Conservation (phyloP, 345 rosid genomes). For the Eucalyptus leucophloia region DNA sequence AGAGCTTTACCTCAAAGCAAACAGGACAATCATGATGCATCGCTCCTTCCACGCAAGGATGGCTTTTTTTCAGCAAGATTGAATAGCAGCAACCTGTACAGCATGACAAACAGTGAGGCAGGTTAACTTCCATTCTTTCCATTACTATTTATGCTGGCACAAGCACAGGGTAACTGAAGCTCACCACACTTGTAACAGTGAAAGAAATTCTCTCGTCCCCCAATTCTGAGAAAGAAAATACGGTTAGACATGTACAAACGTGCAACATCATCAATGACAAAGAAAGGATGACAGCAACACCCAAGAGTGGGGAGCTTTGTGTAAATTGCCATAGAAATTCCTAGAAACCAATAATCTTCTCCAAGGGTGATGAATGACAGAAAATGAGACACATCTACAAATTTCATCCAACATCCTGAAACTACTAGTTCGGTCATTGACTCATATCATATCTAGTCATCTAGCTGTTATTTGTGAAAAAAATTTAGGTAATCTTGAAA, state of each 20-base stretch:
- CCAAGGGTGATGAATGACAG: background rate
- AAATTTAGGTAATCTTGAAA: background rate
- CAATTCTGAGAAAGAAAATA: conserved; percentile 26
- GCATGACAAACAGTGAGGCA: background rate
- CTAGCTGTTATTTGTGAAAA: background rate
- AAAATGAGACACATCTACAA: background rate
- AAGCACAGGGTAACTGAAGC: background rate
- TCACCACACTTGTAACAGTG: conserved; percentile 90
- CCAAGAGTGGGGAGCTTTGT: background rate
- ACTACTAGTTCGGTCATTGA: background rate
- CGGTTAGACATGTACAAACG: background rate
- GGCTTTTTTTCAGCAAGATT: conserved; percentile 48
- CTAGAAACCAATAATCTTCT: background rate
- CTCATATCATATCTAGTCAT: background rate
- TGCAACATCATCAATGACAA: background rate
- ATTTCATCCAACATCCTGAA: background rate
- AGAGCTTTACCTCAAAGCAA: conserved; percentile 66
- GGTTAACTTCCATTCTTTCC: background rate
- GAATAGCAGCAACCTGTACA: conserved; percentile 83
- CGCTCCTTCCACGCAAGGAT: conserved; percentile 95
- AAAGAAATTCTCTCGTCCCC: conserved; percentile 78
- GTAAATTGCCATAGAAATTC: background rate
- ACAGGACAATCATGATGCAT: conserved; percentile 96
- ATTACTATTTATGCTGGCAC: background rate
- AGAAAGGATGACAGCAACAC: background rate